phyloP scores from a whole-genome alignment of 2,329 filamentous ascomycete species.

The Paracoccidioides brasiliensis region DNA sequence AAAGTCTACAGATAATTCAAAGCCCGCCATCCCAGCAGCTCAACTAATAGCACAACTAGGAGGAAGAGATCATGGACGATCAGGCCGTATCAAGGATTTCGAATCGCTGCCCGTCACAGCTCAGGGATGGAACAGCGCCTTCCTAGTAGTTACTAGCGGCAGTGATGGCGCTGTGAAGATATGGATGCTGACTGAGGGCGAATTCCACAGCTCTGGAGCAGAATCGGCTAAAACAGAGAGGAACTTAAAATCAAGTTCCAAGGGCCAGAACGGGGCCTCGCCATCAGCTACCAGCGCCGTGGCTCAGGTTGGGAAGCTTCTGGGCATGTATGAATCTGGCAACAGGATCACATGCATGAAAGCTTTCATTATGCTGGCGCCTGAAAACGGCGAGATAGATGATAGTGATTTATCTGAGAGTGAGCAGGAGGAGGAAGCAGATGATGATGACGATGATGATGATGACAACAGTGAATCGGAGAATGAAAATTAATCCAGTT shows the following conservation, averaged over 20 bases:
- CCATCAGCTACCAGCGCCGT: conserved; percentile 10
- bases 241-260: conserved; percentile 9
- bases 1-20: conserved; percentile 32
- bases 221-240: conserved; percentile 9
- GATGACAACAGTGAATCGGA: conserved; percentile 1
- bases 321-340: conserved; percentile 71
- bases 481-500: not conserved
- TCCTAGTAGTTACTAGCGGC: conserved; percentile 57
- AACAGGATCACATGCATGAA: conserved; percentile 82
- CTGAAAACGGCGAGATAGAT: conserved; percentile 39
- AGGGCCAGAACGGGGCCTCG: conserved; percentile 7
- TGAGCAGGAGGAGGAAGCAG: conserved; percentile 16
- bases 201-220: conserved; percentile 14
- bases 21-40: conserved; percentile 47
- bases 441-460: conserved; percentile 11
- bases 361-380: conserved; percentile 70
- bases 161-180: conserved; percentile 78
- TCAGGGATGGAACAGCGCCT: conserved; percentile 23
- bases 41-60: conserved; percentile 61
- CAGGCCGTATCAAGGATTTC: conserved; percentile 79
- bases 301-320: conserved; percentile 47
- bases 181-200: conserved; percentile 46
- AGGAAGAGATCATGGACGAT: conserved; percentile 54
- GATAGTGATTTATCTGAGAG: conserved; percentile 25
- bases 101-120: conserved; percentile 42